Evolutionary conservation across 2,329 filamentous ascomycete genomes (phyloP).

Genomic region (Curvularia sp.): DNA sequence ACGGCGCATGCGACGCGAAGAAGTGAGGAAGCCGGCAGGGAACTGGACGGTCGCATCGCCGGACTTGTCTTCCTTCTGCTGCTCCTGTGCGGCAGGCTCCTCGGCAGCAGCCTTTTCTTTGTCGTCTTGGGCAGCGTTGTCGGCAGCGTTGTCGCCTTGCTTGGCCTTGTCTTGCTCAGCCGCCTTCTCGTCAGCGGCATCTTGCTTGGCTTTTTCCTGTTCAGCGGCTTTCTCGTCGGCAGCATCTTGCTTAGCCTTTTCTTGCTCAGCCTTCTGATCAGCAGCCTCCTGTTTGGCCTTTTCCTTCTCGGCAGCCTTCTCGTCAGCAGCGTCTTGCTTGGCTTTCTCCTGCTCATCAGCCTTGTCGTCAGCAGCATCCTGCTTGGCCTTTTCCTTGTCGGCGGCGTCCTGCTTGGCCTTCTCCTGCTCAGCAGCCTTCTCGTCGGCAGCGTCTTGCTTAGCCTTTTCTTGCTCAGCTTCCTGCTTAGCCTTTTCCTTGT

Average conservation of each 20-base stretch:
- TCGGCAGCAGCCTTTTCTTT: background rate
- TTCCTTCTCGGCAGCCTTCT: background rate
- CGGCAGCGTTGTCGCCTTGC: slow-evolving; percentile 1
- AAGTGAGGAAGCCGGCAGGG: slow-evolving; percentile 18
- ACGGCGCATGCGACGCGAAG: slow-evolving; percentile 4
- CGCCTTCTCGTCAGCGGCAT: background rate
- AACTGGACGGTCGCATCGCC: slow-evolving; percentile 12
- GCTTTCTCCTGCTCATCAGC: slow-evolving; percentile 3
- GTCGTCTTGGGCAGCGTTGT: background rate
- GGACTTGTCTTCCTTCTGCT: background rate
- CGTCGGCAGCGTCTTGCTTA: background rate
- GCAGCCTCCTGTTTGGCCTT: slow-evolving; percentile 1
- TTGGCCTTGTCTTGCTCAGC: slow-evolving; percentile 7
- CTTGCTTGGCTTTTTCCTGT: background rate
- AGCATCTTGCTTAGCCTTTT: slow-evolving; percentile 7
- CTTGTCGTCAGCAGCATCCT: slow-evolving; percentile 4
- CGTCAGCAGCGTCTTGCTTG: background rate
- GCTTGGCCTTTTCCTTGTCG: slow-evolving; percentile 4
- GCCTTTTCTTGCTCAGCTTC: background rate
- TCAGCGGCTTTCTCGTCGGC: slow-evolving; percentile 1
- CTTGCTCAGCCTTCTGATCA: slow-evolving; percentile 3
- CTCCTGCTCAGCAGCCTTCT: slow-evolving; percentile 1
- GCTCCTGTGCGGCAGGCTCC: background rate
- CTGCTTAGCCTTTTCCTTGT: background rate
- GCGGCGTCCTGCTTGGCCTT: slow-evolving; percentile 8